phyloP scores from a whole-genome alignment of 2,329 filamentous ascomycete genomes.

The Fusarium dimerum region DNA sequence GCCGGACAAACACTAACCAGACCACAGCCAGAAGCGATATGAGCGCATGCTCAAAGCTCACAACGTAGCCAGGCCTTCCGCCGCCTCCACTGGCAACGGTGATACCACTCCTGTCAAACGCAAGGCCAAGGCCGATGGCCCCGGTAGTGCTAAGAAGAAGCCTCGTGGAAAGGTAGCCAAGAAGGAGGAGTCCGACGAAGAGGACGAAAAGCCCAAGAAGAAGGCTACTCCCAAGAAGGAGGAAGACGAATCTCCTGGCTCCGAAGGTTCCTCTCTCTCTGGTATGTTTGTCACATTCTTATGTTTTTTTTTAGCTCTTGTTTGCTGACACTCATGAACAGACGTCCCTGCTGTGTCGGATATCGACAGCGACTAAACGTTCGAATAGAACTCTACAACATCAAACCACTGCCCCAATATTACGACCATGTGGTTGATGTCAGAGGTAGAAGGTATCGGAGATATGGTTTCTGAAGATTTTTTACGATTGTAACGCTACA shows the following conservation, averaged over 20 bases:
- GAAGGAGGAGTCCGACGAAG: constrained; percentile 27
- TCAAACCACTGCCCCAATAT: background rate
- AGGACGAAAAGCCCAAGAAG: constrained; percentile 21
- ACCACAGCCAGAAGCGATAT: constrained; percentile 64
- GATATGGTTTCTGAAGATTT: constrained; percentile 4
- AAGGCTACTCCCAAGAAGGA: constrained; percentile 12
- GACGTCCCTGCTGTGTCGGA: constrained; percentile 15
- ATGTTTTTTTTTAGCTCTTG: background rate
- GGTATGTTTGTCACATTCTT: constrained; percentile 12
- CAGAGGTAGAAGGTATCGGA: no score
- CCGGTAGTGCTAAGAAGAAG: constrained; percentile 30
- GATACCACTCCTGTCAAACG: constrained; percentile 29
- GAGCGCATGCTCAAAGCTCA: constrained; percentile 65
- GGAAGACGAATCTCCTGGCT: constrained; percentile 8
- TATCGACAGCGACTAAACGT: constrained; percentile 8
- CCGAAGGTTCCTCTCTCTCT: constrained; percentile 17
- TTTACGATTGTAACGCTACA: constrained; percentile 4
- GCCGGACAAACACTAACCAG: background rate
- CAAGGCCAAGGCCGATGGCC: constrained; percentile 26
- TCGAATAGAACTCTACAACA: background rate
- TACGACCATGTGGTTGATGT: no score
- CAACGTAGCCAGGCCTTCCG: constrained; percentile 41
- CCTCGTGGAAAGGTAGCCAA: constrained; percentile 23
- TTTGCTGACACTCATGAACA: constrained; percentile 7
- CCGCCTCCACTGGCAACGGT: constrained; percentile 1